Base-by-base conservation (phyloP, 2,329 filamentous ascomycete genomes). In the Ophiosphaerella korrae region DNA sequence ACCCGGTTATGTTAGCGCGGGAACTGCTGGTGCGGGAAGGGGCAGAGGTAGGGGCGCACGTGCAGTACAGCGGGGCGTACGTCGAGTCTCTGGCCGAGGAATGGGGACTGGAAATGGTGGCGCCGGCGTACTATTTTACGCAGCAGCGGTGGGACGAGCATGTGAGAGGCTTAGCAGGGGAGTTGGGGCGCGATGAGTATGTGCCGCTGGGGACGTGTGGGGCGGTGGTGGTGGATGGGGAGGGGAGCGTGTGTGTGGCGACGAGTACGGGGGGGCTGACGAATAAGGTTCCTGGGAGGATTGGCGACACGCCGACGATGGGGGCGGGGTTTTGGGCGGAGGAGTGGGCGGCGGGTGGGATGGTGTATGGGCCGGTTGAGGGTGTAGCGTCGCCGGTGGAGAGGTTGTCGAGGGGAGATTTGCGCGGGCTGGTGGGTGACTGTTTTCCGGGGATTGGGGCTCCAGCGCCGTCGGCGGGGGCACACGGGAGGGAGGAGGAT, bases 261-360 rank as follows among this genome's bases (percentile, higher is more conserved):
- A 87, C 84, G 0, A 84, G 81, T 32, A 87, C 84, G 0, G 92
- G 92, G 5, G 92, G 92, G 0, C 71, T 96, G 72, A 96, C 92
- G 18, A 96, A 96, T 71, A 96, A 96, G 77, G 75, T 93, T 47
- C 89, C 89, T 0, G 92, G 91, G 0, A 80, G 92, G 16, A 87
- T 96, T 56, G 92, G 92, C 0, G 92, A 96, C 68, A 96, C 92
- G 9, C 91, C 92, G 0, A 88, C 88, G 0, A 77, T 92, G 0
- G 92, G 92, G 0, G 88, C 91, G 1, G 92, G 92, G 0, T 96
- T 92, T 72, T 96, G 91, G 90, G 90, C 92, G 0, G 92, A 95
- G 69, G 84, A 92, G 60, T 96, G 90, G 90, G 73, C 74, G 2
- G 37, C 48, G 23, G 32, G 39, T 16, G n/a, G 57, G 14, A 69